Percentiles rank a stretch among this genome's conserved stretches.
Evolutionary conservation across 2,329 filamentous ascomycete species (phyloP).

Genomic region (Diplocarpon mali): DNA sequence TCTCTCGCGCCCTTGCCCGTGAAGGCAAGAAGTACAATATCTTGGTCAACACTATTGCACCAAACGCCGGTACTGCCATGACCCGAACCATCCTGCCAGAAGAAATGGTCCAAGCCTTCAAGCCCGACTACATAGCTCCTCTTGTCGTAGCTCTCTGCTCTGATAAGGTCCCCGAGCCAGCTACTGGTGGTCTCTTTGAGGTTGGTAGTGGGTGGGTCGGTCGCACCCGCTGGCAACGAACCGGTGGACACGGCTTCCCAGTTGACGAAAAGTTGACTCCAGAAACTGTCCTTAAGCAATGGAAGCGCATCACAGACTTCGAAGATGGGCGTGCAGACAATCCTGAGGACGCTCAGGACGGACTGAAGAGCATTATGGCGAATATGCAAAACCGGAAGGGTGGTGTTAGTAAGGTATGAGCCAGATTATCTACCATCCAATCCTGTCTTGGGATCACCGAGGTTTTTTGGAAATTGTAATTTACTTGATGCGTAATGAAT

Average conservation of each 20-base stretch:
- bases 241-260: slow-evolving; percentile 83
- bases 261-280: slow-evolving; percentile 73
- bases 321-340: slow-evolving; percentile 80
- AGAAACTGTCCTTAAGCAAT: slow-evolving; percentile 68
- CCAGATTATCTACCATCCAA: slow-evolving; percentile 6
- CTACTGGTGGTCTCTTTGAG: slow-evolving; percentile 85
- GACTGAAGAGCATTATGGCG: slow-evolving; percentile 64
- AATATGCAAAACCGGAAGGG: slow-evolving; percentile 71
- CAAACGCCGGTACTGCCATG: slow-evolving; percentile 93
- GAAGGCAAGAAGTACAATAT: slow-evolving; percentile 98
- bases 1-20: slow-evolving; percentile 83
- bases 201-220: slow-evolving; percentile 90
- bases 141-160: slow-evolving; percentile 74
- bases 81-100: slow-evolving; percentile 89
- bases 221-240: slow-evolving; percentile 88
- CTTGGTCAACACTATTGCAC: slow-evolving; percentile 93
- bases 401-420: slow-evolving; percentile 48
- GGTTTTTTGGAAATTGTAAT: slow-evolving; percentile 12
- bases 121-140: slow-evolving; percentile 96
- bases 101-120: slow-evolving; percentile 97
- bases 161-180: slow-evolving; percentile 75
- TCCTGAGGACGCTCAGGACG: slow-evolving; percentile 68
- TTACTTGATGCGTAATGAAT: slow-evolving; percentile 15
- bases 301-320: slow-evolving; percentile 74
- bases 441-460: neutral